Conservation (phyloP, 1,284 basidiomycete genomes). For the Papiliotrema terrestris region DNA sequence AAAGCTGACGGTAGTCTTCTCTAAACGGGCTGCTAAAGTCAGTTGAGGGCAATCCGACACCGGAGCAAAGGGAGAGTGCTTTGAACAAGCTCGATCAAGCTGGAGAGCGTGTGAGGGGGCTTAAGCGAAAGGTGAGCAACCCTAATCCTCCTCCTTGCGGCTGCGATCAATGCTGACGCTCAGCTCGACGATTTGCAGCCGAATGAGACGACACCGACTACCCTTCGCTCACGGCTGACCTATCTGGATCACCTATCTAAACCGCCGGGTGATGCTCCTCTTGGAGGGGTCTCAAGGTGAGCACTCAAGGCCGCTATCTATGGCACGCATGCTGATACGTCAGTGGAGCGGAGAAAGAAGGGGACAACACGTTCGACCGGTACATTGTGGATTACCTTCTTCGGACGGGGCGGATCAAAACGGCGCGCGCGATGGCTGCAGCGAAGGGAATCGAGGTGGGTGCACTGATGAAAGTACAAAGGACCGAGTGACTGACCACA, state of each 20-base stretch:
- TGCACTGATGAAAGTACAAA: neutral
- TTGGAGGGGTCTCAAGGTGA: constrained; percentile 4
- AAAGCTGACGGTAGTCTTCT: constrained; percentile 2
- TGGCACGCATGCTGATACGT: neutral
- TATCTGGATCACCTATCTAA: constrained; percentile 17
- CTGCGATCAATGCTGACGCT: neutral
- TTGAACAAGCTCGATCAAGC: constrained; percentile 34
- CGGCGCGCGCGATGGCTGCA: constrained; percentile 38
- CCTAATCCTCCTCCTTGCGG: neutral
- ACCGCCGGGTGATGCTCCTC: constrained; percentile 2
- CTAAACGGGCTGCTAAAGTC: constrained; percentile 13
- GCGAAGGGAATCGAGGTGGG: constrained; percentile 40
- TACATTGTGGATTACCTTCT: constrained; percentile 93
- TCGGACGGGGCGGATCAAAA: constrained; percentile 50
- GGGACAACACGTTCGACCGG: constrained; percentile 59
- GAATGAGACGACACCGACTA: constrained; percentile 11
- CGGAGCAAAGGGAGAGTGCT: constrained; percentile 12
- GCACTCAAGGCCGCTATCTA: neutral
- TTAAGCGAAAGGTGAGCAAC: constrained; percentile 49
- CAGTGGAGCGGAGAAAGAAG: constrained; percentile 8
- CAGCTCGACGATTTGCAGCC: constrained; percentile 46
- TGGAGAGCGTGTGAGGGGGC: constrained; percentile 36
- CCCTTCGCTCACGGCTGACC: constrained; percentile 21
- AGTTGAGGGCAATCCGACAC: neutral
- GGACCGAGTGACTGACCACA: constrained; percentile 35